Conservation (phyloP, 148 eudicot species). For the Amaranthus hypochondriacus region DNA sequence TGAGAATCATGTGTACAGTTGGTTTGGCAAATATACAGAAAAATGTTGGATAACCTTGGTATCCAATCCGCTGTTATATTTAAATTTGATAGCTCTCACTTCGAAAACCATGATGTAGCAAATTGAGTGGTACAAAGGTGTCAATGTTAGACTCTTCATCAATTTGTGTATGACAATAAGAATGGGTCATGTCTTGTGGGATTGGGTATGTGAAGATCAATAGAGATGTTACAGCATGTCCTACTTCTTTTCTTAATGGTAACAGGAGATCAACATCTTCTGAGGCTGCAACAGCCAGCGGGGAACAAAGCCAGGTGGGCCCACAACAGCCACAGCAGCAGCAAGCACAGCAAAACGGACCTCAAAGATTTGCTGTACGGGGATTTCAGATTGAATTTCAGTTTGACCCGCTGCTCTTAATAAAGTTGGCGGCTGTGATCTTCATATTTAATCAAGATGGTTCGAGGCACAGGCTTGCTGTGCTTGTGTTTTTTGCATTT, state of each 20-base stretch:
- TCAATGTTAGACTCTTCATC: too few relatives aligned
- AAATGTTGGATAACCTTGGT: not conserved
- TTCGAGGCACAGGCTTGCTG: slow-evolving; percentile 87
- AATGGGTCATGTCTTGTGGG: too few relatives aligned
- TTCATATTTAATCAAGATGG: slow-evolving; percentile 98
- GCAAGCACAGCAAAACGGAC: slow-evolving; percentile 56
- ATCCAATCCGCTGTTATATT: too few relatives aligned
- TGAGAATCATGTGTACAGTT: not conserved
- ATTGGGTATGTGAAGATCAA: not conserved
- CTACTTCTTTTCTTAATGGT: not conserved
- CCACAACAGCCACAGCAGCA: slow-evolving; percentile 49
- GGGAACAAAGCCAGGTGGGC: slow-evolving; percentile 58
- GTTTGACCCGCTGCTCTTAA: slow-evolving; percentile 76
- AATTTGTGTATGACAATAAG: too few relatives aligned
- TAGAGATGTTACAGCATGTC: not conserved
- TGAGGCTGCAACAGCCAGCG: slow-evolving; percentile 51
- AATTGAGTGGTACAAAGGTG: too few relatives aligned
- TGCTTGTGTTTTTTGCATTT: slow-evolving; percentile 78
- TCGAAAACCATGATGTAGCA: too few relatives aligned
- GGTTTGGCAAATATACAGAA: not conserved
- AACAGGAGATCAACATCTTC: slow-evolving; percentile 51
- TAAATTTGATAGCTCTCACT: too few relatives aligned
- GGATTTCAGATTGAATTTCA: slow-evolving; percentile 97
- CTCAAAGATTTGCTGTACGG: slow-evolving; percentile 83
- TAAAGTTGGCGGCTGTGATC: slow-evolving; percentile 94